phyloP scores from a whole-genome alignment of 495 filamentous ascomycete species.

The Daldinia decipiens region DNA sequence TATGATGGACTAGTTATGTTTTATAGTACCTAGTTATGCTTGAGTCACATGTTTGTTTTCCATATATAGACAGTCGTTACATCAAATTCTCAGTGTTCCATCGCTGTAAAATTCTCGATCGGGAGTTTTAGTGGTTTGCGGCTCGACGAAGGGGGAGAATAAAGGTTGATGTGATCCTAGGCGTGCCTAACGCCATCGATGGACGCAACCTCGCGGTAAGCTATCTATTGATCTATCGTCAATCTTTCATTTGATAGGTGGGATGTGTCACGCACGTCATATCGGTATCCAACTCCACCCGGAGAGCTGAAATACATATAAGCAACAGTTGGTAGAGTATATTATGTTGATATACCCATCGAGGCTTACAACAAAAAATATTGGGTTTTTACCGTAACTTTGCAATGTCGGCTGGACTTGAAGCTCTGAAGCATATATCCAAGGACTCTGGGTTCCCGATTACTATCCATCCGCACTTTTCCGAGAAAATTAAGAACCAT shows the following conservation, averaged over 20 bases:
- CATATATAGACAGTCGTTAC: not conserved
- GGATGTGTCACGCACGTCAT: constrained; percentile 35
- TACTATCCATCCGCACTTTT: constrained; percentile 70
- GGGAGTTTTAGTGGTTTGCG: constrained; percentile 12
- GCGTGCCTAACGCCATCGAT: constrained; percentile 35
- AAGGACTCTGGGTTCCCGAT: constrained; percentile 53
- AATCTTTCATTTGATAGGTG: constrained; percentile 21
- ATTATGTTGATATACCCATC: not conserved
- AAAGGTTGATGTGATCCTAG: constrained; percentile 32
- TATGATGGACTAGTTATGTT: too few species aligned
- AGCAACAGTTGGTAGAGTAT: constrained; percentile 4
- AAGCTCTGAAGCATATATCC: constrained; percentile 51
- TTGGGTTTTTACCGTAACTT: too few species aligned
- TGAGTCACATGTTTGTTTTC: too few species aligned
- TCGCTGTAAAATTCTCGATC: not conserved
- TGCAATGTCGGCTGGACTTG: constrained; percentile 49
- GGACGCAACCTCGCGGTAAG: constrained; percentile 24
- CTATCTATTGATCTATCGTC: constrained; percentile 23
- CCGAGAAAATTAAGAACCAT: constrained; percentile 63
- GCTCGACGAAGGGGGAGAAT: not conserved
- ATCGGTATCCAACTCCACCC: constrained; percentile 35
- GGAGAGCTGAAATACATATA: constrained; percentile 12
- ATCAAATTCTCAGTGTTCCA: not conserved
- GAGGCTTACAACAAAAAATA: not conserved
- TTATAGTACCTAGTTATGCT: not conserved